phyloP scores from a whole-genome alignment of 1,139 yeast species.

The Candida glucosophila region DNA sequence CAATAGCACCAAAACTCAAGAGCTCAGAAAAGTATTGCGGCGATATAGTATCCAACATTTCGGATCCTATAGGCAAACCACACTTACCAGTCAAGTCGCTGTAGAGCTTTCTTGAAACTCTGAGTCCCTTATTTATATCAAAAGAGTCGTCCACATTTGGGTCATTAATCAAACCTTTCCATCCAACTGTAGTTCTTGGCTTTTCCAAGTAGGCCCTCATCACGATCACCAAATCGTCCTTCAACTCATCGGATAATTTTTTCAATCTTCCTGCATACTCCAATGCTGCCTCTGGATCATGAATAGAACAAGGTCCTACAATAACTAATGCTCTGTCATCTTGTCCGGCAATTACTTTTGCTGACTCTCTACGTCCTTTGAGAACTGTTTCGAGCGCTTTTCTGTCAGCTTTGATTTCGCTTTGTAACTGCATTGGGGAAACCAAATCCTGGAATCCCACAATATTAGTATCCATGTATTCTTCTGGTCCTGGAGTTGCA shows the following conservation, averaged over 20 bases:
- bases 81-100: constrained; percentile 70
- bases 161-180: constrained; percentile 97
- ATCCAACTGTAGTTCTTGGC: constrained; percentile 98
- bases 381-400: constrained; percentile 60
- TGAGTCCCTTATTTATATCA: constrained; percentile 91
- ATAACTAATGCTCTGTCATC: constrained; percentile 83
- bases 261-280: constrained; percentile 75
- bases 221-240: constrained; percentile 69
- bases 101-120: constrained; percentile 79
- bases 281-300: constrained; percentile 81
- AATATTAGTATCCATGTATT: constrained; percentile 82
- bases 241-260: constrained; percentile 57
- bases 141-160: constrained; percentile 90
- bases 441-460: constrained; percentile 86
- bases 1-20: constrained; percentile 93
- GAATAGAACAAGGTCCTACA: constrained; percentile 93
- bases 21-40: constrained; percentile 95
- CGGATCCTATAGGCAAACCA: constrained; percentile 83
- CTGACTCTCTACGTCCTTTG: constrained; percentile 68
- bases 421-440: constrained; percentile 78
- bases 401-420: constrained; percentile 64
- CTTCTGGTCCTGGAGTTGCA: constrained; percentile 60
- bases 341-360: constrained; percentile 58
- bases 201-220: constrained; percentile 98
- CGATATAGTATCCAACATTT: constrained; percentile 95